Base-by-base conservation (phyloP, 495 filamentous ascomycete species). In the Aspergillus hancockii region DNA sequence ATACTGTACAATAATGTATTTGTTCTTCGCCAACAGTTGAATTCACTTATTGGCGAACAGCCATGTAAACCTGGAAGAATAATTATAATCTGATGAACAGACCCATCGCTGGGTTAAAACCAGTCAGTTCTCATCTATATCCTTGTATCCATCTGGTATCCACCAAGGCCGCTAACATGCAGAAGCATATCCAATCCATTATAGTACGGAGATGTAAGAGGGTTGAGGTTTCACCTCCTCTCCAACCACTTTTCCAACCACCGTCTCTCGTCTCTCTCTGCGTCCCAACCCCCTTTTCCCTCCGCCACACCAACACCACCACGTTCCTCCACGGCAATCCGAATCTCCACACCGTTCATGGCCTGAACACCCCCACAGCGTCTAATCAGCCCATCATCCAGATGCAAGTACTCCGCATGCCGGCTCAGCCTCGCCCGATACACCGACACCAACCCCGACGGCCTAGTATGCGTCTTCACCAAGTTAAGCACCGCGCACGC, bases 371-470 rank as follows among this genome's bases (percentile, higher is more conserved):
- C 82, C 4, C 82, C 83, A 62, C 76, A 71, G 23, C 66, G 67
- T 55, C 66, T 55, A 52, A 90, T 84, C 66, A 88, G 69, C 30
- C 38, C 49, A 74, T 90, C 87, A 76, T 90, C 88, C 52, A 79
- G 56, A 10, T 67, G 70, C 65, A 90, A 58, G 64, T 88, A 88
- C 49, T 77, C 67, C 34, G 82, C 59, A 63, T 77, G 68, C 55
- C 68, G 68, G 36, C 53, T 55, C 52, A 88, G 61, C 2, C 75
- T 70, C 51, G 72, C 64, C 22, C 76, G 67, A 62, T 77, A 79
- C 28, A 77, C 13, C 4, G 83, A 62, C 9, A 78, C 60, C 23
- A 72, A 52, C 25, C 46, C 64, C 9, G 61, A 59, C 18, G 77
- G 69, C n/a, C 55, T 65, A 40, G 53, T 69, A 69, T 68, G 74